Conservation (phyloP, 306 rosid species). For the Vigna nakashimae region DNA sequence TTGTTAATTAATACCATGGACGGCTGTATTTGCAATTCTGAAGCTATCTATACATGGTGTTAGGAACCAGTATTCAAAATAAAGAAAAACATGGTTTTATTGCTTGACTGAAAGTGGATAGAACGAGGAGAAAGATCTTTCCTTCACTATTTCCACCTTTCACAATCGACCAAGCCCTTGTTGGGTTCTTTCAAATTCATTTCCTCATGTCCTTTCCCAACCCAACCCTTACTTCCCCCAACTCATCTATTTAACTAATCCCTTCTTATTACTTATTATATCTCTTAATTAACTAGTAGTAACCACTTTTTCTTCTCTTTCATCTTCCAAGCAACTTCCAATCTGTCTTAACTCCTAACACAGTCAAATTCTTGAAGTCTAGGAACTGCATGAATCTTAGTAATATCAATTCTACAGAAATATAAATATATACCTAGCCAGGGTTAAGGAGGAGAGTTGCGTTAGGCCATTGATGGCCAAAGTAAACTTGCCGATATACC, state of each 20-base stretch:
- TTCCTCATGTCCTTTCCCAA: not conserved
- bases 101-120: not conserved
- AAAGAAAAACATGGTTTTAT: conserved; percentile 1
- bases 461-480: not conserved
- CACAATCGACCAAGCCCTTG: not conserved
- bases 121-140: conserved; percentile 5
- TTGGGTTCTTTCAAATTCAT: not conserved
- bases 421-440: not conserved
- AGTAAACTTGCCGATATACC: not conserved
- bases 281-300: not conserved
- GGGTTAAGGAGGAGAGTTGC: not conserved
- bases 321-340: not conserved
- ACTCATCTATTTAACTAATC: not conserved
- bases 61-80: not conserved
- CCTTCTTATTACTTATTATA: not conserved
- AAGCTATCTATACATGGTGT: not conserved
- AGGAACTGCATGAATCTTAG: conserved; percentile 8
- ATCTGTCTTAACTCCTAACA: not conserved
- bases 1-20: conserved; percentile 1
- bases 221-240: not conserved
- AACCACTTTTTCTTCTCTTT: not conserved
- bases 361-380: not conserved
- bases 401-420: conserved; percentile 15
- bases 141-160: not conserved
- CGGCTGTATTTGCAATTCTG: no score